Evolutionary conservation across 2,329 filamentous ascomycete species (phyloP).

Genomic region (Corynespora cassiicola): DNA sequence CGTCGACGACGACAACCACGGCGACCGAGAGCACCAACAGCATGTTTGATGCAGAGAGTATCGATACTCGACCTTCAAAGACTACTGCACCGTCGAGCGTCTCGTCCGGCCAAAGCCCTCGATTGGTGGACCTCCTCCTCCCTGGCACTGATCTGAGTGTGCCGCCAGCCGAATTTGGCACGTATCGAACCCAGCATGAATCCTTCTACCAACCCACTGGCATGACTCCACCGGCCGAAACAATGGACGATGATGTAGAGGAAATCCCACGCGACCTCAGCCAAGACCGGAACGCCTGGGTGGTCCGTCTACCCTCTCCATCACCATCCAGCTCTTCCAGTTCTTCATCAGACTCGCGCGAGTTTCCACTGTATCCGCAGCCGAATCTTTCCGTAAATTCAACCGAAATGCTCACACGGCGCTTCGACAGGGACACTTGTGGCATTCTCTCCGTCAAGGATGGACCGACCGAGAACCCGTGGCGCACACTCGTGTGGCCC

Average conservation of each 20-base stretch:
- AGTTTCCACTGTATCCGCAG: conserved; percentile 45
- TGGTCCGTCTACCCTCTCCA: conserved; percentile 47
- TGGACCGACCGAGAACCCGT: conserved; percentile 72
- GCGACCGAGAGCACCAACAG: conserved; percentile 44
- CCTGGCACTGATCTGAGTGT: conserved; percentile 56
- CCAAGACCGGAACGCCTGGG: conserved; percentile 39
- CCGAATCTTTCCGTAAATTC: conserved; percentile 59
- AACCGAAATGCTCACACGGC: conserved; percentile 66
- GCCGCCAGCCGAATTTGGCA: conserved; percentile 45
- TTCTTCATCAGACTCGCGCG: conserved; percentile 36
- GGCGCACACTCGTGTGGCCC: conserved; percentile 75
- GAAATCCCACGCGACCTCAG: conserved; percentile 57
- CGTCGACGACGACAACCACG: conserved; percentile 41
- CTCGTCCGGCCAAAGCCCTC: conserved; percentile 55
- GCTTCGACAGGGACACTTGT: conserved; percentile 71
- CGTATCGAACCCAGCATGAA: conserved; percentile 42
- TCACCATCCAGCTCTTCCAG: conserved; percentile 41
- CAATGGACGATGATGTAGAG: conserved; percentile 59
- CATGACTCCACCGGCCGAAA: conserved; percentile 35
- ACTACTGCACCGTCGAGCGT: conserved; percentile 42
- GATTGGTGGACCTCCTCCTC: conserved; percentile 55
- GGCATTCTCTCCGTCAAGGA: conserved; percentile 75
- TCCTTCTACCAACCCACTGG: conserved; percentile 38
- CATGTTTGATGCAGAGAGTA: conserved; percentile 45
- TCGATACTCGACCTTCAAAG: conserved; percentile 28